phyloP scores from a whole-genome alignment of 176 grass and related monocot genomes.

The Musa schizocarpa region DNA sequence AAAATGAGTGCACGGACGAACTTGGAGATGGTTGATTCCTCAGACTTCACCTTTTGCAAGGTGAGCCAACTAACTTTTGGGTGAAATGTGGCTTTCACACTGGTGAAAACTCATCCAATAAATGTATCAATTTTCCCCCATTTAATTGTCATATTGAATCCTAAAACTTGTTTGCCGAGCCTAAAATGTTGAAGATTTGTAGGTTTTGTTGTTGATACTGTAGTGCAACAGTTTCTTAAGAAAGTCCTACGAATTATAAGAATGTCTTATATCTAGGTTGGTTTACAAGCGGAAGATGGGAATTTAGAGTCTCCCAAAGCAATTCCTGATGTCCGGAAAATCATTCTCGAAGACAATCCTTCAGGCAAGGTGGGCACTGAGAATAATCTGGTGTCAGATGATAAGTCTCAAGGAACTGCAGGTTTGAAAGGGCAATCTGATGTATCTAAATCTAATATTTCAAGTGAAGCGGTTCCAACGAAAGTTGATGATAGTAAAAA shows the following conservation, averaged over 20 bases:
- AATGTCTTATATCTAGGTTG: constrained; percentile 36
- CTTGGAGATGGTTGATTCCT: constrained; percentile 45
- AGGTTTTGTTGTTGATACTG: too few species aligned
- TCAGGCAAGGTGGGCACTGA: constrained; percentile 9
- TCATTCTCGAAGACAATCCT: constrained; percentile 41
- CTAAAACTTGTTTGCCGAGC: background rate
- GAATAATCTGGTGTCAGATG: constrained; percentile 7
- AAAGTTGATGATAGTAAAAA: constrained; percentile 20
- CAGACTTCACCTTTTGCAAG: constrained; percentile 92
- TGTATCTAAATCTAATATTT: background rate
- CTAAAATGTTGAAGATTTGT: background rate
- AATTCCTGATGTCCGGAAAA: constrained; percentile 38
- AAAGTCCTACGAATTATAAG: background rate
- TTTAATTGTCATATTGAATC: background rate
- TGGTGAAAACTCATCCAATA: background rate
- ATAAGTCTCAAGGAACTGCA: constrained; percentile 8
- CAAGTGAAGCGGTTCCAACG: background rate
- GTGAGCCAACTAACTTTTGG: constrained; percentile 7
- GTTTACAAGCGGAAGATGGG: constrained; percentile 27
- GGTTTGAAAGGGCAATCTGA: background rate
- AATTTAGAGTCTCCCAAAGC: constrained; percentile 56
- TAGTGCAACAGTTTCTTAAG: background rate
- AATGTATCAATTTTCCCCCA: background rate
- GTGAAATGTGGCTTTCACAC: background rate
- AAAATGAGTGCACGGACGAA: background rate